Evolutionary conservation across 495 filamentous ascomycete genomes (phyloP).

Genomic region (Penicillium malachiteum): DNA sequence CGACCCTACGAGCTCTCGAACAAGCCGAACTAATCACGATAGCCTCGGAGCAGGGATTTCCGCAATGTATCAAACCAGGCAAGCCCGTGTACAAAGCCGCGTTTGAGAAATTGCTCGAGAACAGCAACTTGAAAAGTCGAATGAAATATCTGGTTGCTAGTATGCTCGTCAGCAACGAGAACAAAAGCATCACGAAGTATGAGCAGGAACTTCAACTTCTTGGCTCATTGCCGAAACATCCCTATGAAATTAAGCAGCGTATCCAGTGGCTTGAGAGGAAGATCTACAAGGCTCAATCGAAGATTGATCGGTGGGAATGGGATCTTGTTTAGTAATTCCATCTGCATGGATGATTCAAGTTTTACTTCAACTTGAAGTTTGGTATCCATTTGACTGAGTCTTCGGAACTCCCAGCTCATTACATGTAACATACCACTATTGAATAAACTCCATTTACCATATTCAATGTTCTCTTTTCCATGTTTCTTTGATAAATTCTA

Average conservation of each 20-base stretch:
- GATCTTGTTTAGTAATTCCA: too few relatives aligned
- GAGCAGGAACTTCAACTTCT: conserved; percentile 76
- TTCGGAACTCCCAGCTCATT: too few relatives aligned
- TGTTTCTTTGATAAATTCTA: too few relatives aligned
- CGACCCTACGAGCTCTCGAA: conserved; percentile 73
- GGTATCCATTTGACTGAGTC: too few relatives aligned
- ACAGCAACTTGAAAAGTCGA: conserved; percentile 67
- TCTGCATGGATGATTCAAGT: too few relatives aligned
- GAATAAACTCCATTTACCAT: too few relatives aligned
- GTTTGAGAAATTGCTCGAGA: conserved; percentile 67
- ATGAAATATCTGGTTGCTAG: conserved; percentile 71
- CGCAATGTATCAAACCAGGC: conserved; percentile 71
- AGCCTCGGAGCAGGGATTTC: conserved; percentile 69
- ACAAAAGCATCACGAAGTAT: conserved; percentile 68
- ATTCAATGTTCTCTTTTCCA: too few relatives aligned
- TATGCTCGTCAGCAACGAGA: conserved; percentile 70
- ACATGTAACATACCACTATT: too few relatives aligned
- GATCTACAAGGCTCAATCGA: conserved; percentile 5
- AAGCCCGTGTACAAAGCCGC: conserved; percentile 86
- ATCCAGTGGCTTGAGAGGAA: conserved; percentile 72
- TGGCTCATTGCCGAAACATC: conserved; percentile 59
- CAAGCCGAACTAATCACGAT: conserved; percentile 87
- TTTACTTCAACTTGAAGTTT: too few relatives aligned
- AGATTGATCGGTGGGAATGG: not conserved
- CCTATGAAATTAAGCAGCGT: conserved; percentile 58